A percentile compares a stretch with the other conserved stretches of the same genome.
These are phyloP conservation scores for Thalassiosira delicatula DNA, from an alignment of 352 stramenopile genomes.

Conservation along the genomic window DNA sequence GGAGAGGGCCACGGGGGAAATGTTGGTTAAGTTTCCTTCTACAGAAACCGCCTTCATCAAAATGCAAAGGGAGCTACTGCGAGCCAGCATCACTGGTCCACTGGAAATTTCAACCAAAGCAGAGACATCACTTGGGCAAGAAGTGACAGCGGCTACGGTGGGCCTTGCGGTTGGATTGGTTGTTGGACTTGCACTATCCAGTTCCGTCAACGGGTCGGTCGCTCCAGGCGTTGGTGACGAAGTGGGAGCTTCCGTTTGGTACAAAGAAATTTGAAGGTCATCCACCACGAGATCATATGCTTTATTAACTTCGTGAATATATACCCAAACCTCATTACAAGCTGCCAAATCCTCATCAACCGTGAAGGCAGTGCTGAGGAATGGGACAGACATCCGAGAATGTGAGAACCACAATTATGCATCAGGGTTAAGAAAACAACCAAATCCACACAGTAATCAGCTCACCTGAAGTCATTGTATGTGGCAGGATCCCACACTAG, in stretches of 20 bases:
- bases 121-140: constrained; percentile 34
- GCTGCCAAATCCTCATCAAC: constrained; percentile 54
- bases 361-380: constrained; percentile 21
- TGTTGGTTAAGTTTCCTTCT: constrained; percentile 43
- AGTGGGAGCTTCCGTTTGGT: constrained; percentile 33
- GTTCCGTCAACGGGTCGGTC: background rate
- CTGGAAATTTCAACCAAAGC: constrained; percentile 26
- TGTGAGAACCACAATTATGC: background rate
- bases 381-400: background rate
- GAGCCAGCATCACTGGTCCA: constrained; percentile 55
- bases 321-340: constrained; percentile 53
- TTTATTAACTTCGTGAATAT: constrained; percentile 20
- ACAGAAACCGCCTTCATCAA: constrained; percentile 55
- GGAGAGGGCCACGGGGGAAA: constrained; percentile 63
- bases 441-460: background rate
- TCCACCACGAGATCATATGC: constrained; percentile 52
- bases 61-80: constrained; percentile 51
- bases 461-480: constrained; percentile 56
- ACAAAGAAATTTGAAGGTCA: constrained; percentile 49
- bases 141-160: constrained; percentile 48
- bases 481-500: constrained; percentile 31
- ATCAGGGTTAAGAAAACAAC: background rate
- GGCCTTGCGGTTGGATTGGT: constrained; percentile 49
- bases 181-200: constrained; percentile 31
- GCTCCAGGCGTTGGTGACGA: constrained; percentile 19